Evolutionary conservation across 495 filamentous ascomycete genomes (phyloP), one percentile per base, ranked within the genome.

Genomic region (Entonaema liquescens): DNA sequence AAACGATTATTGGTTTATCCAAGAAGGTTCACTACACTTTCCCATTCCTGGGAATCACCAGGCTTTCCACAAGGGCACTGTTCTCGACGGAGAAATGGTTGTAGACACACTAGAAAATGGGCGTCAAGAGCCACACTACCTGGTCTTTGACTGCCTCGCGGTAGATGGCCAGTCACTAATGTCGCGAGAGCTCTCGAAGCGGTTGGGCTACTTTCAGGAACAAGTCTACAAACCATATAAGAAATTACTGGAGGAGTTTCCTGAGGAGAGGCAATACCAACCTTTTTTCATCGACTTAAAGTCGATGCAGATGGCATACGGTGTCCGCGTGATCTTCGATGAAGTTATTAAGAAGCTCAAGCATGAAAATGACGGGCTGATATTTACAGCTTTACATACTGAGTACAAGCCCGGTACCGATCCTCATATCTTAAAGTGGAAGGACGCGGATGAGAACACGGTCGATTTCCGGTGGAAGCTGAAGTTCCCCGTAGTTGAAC

Each of bases 381-480:
- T 99, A 75, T 99, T 99, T 82, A 98, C 95, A 35, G 97, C 94
- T 77, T 89, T 92, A 60, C 90, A 85, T 67, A 91, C 90, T 29
- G 88, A 91, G 1, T 99, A 99, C 82, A 88, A 89, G 70, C 90
- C 90, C 60, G 95, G 95, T 69, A 98, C 95, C 6, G 95, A 99
- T 78, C 86, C 87, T 42, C 90, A 95, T 74, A 98, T 97, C 68
- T 83, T 99, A 23, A 99, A 99, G 80, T 99, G 95, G 95, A 99
- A 99, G 77, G 92, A 94, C 1, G 90, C 90, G 4, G 80, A 90
- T 26, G 95, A 99, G 73, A 99, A 99, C 79, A 94, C 93, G 0
- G 86, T 99, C 65, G 95, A 99, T 76, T 98, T 98, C 77, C 85
- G 90, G 49, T 85, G 97, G 73, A 83, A 84, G 35, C 85, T 99